phyloP scores from a whole-genome alignment of 2,329 filamentous ascomycete species.

The Pyrenochaeta sp. region DNA sequence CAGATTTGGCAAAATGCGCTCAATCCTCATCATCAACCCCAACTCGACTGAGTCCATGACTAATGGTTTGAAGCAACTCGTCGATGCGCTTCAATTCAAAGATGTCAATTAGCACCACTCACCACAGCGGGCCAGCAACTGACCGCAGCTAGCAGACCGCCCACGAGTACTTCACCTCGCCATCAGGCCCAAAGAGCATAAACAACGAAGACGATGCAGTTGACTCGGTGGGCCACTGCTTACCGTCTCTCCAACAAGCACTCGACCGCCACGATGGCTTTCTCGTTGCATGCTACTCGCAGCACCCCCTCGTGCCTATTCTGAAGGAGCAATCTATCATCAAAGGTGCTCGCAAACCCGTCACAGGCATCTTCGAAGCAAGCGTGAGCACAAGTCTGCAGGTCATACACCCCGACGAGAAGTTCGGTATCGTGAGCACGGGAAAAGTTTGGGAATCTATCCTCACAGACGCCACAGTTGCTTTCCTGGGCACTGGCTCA shows the following conservation, averaged over 20 bases:
- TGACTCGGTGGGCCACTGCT: slow-evolving; percentile 69
- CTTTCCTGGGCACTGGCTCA: slow-evolving; percentile 66
- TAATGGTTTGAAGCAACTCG: slow-evolving; percentile 64
- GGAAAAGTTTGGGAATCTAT: slow-evolving; percentile 84
- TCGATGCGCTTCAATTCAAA: slow-evolving; percentile 55
- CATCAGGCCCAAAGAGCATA: slow-evolving; percentile 76
- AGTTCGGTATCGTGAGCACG: slow-evolving; percentile 89
- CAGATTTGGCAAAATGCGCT: slow-evolving; percentile 46
- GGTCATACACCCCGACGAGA: slow-evolving; percentile 57
- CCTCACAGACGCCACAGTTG: slow-evolving; percentile 69
- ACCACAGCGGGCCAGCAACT: slow-evolving; percentile 51
- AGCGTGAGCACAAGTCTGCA: slow-evolving; percentile 73
- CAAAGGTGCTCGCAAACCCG: slow-evolving; percentile 58
- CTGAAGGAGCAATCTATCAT: slow-evolving; percentile 59
- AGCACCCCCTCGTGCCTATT: slow-evolving; percentile 76
- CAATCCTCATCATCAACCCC: slow-evolving; percentile 78
- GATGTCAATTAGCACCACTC: slow-evolving; percentile 49
- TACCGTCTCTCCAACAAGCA: slow-evolving; percentile 60
- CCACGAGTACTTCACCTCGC: slow-evolving; percentile 72
- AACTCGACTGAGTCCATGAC: slow-evolving; percentile 82
- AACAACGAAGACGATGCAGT: slow-evolving; percentile 75
- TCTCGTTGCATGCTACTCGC: slow-evolving; percentile 87
- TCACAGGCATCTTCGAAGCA: slow-evolving; percentile 89
- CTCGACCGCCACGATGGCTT: slow-evolving; percentile 73
- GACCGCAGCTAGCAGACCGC: slow-evolving; percentile 51